phyloP scores from a whole-genome alignment of 192 early-diverging fungal genomes.

The Entomortierella chlamydospora region DNA sequence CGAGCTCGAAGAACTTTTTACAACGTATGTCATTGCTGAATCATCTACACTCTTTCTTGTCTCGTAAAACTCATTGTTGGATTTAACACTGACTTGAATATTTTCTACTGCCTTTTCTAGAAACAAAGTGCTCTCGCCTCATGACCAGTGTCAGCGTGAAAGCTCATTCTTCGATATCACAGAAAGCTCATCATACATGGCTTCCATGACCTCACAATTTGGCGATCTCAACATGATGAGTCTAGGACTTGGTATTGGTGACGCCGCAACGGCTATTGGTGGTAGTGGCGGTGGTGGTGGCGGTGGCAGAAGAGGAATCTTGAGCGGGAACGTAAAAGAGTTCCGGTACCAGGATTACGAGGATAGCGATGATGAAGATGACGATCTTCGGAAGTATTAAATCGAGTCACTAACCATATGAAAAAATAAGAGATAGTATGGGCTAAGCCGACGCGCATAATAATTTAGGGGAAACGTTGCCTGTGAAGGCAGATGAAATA shows the following conservation, averaged over 20 bases:
- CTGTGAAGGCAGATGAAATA: too few species aligned
- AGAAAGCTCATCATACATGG: not conserved
- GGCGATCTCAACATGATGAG: slow-evolving; percentile 30
- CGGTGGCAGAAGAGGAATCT: slow-evolving; percentile 21
- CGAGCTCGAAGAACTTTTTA: slow-evolving; percentile 62
- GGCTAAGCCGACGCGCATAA: too few species aligned
- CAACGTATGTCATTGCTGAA: slow-evolving; percentile 48
- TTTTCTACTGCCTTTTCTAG: slow-evolving; percentile 6
- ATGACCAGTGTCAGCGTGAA: slow-evolving; percentile 41
- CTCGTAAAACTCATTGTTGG: too few species aligned
- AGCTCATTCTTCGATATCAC: slow-evolving; percentile 24
- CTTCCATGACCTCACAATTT: slow-evolving; percentile 17
- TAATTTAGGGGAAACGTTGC: too few species aligned
- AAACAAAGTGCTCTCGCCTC: slow-evolving; percentile 36
- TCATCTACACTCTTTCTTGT: too few species aligned
- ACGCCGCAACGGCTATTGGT: not conserved
- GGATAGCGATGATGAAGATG: slow-evolving; percentile 16
- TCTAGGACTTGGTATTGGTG: slow-evolving; percentile 6
- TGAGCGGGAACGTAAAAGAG: slow-evolving; percentile 47
- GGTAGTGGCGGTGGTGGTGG: slow-evolving; percentile 4
- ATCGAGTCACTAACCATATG: too few species aligned
- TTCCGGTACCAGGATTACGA: slow-evolving; percentile 50
- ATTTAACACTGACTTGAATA: too few species aligned
- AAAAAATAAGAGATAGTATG: too few species aligned
- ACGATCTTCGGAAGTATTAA: slow-evolving; percentile 1